phyloP scores from a whole-genome alignment of 176 grass and related monocot genomes.

The Lolium perenne region DNA sequence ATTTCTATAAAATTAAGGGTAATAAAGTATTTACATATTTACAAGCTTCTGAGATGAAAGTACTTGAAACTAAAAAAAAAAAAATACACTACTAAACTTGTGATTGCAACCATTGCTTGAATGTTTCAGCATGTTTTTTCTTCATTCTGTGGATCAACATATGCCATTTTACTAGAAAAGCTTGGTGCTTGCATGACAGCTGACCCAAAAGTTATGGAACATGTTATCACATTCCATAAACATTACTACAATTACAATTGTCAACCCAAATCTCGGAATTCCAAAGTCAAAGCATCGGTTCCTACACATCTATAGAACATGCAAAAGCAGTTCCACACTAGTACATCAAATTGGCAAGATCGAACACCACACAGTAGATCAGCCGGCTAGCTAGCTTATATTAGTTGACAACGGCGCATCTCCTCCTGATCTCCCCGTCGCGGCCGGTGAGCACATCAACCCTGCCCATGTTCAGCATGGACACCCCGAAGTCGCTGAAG shows the following conservation, averaged over 20 bases:
- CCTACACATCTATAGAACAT: conserved; percentile 15
- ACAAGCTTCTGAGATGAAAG: too few species aligned
- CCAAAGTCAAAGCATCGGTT: background rate
- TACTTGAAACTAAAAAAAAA: too few species aligned
- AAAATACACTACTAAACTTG: too few species aligned
- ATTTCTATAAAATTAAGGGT: too few species aligned
- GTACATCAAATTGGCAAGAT: background rate
- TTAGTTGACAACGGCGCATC: conserved; percentile 57
- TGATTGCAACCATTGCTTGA: too few species aligned
- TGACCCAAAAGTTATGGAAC: background rate
- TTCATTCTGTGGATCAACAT: too few species aligned
- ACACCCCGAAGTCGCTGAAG: conserved; percentile 66
- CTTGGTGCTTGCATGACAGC: too few species aligned
- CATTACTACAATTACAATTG: background rate
- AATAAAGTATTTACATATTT: too few species aligned
- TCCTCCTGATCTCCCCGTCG: conserved; percentile 57
- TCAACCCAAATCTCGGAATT: conserved; percentile 10
- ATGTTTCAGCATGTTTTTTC: too few species aligned
- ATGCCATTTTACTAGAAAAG: too few species aligned
- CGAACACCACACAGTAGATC: background rate
- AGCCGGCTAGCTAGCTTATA: background rate
- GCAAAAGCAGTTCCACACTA: background rate
- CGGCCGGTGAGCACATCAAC: conserved; percentile 52
- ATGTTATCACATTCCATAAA: conserved; percentile 38
- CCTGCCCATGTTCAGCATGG: conserved; percentile 79